These are phyloP conservation scores for Bonia amplexicaulis DNA, from an alignment of 176 grass and related monocot species.

Conservation along the genomic window DNA sequence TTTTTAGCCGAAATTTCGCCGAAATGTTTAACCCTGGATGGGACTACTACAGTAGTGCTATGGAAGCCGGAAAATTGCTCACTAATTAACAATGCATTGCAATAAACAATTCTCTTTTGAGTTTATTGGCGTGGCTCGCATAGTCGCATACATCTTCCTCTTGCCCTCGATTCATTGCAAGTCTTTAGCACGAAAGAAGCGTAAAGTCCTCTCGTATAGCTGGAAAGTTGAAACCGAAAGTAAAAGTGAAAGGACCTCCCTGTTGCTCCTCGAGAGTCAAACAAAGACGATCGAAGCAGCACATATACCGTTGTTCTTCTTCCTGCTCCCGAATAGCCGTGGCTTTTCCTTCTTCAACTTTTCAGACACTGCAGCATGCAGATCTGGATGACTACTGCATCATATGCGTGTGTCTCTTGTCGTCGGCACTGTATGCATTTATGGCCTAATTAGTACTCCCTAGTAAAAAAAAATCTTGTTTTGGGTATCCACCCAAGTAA, in stretches of 20 bases:
- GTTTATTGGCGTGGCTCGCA: neutral
- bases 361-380: neutral
- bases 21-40: too few relatives aligned
- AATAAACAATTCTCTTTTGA: neutral
- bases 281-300: neutral
- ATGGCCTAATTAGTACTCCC: too few relatives aligned
- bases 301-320: neutral
- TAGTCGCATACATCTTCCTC: neutral
- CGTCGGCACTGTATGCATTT: neutral
- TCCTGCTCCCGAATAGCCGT: neutral
- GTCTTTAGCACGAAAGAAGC: neutral
- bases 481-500: too few relatives aligned
- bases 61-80: neutral
- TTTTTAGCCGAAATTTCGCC: too few relatives aligned
- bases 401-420: neutral
- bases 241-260: neutral
- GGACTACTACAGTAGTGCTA: neutral
- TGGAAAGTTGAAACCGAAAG: neutral
- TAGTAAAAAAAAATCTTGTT: too few relatives aligned
- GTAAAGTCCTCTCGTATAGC: neutral
- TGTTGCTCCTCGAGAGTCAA: neutral
- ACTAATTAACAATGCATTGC: neutral
- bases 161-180: neutral
- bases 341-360: neutral
- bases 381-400: neutral